Percentiles rank a stretch among this genome's conserved stretches.
Conservation (phyloP, 164 flowering plant species). For the grape (Vitis vinifera) region DNA sequence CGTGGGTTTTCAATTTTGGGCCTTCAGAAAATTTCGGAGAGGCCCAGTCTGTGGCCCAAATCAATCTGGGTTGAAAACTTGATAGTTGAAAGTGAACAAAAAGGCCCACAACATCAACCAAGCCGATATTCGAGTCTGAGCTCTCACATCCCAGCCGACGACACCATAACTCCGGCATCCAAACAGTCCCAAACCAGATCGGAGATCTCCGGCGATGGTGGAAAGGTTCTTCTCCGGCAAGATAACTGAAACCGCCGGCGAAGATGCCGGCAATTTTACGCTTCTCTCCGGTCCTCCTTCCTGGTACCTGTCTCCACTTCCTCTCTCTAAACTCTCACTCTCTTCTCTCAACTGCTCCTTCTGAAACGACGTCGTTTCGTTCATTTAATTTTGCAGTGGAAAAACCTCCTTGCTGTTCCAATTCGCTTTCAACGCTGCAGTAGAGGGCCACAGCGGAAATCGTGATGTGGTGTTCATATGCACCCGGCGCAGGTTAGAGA, state of each 20-base stretch:
- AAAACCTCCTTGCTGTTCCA: slow-evolving; percentile 89
- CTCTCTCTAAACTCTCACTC: slow-evolving; percentile 7
- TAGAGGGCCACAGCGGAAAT: slow-evolving; percentile 8
- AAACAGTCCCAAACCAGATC: too few relatives aligned
- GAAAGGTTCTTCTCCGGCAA: slow-evolving; percentile 46
- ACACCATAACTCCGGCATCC: too few relatives aligned
- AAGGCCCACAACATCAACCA: too few relatives aligned
- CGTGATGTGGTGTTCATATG: slow-evolving; percentile 62
- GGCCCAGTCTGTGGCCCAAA: too few relatives aligned
- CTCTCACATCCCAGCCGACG: too few relatives aligned
- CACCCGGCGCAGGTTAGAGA: slow-evolving; percentile 56
- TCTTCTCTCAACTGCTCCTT: neutral
- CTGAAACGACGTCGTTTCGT: neutral
- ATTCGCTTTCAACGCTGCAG: slow-evolving; percentile 63
- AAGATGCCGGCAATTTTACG: slow-evolving; percentile 16
- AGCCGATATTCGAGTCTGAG: too few relatives aligned
- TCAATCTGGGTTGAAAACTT: too few relatives aligned
- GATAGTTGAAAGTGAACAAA: too few relatives aligned
- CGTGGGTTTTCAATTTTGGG: too few relatives aligned
- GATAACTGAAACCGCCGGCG: neutral
- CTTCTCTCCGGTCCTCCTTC: slow-evolving; percentile 87
- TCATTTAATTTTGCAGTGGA: slow-evolving; percentile 43
- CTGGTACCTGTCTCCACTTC: slow-evolving; percentile 35
- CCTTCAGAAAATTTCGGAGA: too few relatives aligned
- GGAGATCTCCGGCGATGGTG: slow-evolving; percentile 28